phyloP scores from a whole-genome alignment of 352 stramenopile species.

The Pythium guiyangense region DNA sequence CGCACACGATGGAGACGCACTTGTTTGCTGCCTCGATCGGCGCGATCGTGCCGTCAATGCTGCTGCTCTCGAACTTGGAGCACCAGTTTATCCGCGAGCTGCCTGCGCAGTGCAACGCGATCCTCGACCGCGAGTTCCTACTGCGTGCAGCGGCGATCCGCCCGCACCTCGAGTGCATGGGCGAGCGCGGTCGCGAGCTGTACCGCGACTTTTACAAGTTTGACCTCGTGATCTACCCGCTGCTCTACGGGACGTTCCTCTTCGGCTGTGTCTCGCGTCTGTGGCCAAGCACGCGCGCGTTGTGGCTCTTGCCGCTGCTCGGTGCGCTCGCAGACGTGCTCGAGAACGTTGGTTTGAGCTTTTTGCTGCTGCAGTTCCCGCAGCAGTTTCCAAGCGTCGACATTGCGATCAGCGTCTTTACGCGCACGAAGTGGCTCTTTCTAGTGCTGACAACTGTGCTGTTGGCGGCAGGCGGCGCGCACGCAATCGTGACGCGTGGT shows the following conservation, averaged over 20 bases:
- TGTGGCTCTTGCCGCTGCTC: constrained; percentile 22
- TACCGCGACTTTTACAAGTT: constrained; percentile 43
- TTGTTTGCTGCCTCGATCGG: constrained; percentile 23
- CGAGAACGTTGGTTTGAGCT: constrained; percentile 39
- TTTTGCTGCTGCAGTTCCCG: constrained; percentile 35
- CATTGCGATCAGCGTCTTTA: constrained; percentile 24
- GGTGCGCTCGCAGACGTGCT: constrained; percentile 27
- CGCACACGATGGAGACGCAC: constrained; percentile 4
- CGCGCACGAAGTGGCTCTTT: constrained; percentile 31
- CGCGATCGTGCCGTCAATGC: constrained; percentile 29
- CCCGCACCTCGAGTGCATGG: constrained; percentile 37
- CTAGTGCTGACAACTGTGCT: constrained; percentile 18
- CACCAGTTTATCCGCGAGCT: constrained; percentile 26
- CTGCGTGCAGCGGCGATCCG: constrained; percentile 19
- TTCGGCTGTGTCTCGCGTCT: constrained; percentile 21
- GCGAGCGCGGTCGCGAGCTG: constrained; percentile 19
- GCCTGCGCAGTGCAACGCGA: constrained; percentile 26
- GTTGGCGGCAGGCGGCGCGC: constrained; percentile 12
- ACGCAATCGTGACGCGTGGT: too few species aligned
- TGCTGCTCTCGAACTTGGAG: constrained; percentile 29
- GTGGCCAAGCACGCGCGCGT: constrained; percentile 19
- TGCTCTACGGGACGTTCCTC: constrained; percentile 35
- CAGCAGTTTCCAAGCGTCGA: constrained; percentile 21
- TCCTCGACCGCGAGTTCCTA: constrained; percentile 34
- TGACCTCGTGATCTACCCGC: constrained; percentile 42